Evolutionary conservation across 345 rosid genomes (phyloP).

Genomic region (Salix purpurea): DNA sequence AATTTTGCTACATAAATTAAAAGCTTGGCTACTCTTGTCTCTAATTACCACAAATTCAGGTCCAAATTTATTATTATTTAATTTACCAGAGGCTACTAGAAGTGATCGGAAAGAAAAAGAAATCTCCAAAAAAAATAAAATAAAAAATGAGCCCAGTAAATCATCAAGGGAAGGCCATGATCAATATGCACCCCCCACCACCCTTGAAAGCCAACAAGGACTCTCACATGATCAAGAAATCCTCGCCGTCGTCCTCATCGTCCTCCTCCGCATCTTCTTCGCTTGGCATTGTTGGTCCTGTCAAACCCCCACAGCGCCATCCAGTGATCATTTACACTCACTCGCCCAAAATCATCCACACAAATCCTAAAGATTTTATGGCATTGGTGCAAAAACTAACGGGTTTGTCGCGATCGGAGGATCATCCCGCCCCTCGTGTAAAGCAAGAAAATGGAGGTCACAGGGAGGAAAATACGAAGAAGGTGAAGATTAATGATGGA

Average conservation of each 20-base stretch:
- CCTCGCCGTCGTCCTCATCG: background rate
- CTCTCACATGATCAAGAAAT: constrained; percentile 17
- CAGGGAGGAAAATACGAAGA: constrained; percentile 19
- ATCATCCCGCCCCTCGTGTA: constrained; percentile 10
- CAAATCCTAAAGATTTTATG: constrained; percentile 84
- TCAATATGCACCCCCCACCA: background rate
- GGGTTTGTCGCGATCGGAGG: constrained; percentile 55
- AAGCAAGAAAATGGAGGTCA: constrained; percentile 11
- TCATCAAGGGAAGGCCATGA: constrained; percentile 1
- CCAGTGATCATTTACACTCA: constrained; percentile 97
- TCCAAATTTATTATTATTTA: background rate
- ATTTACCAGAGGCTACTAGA: background rate
- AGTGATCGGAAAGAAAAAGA: background rate
- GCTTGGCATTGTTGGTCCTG: background rate
- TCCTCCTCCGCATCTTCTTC: constrained; percentile 23
- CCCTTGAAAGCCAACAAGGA: constrained; percentile 7
- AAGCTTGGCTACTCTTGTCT: too few species aligned
- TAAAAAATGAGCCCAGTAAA: constrained; percentile 10
- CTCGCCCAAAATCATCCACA: constrained; percentile 82
- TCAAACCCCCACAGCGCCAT: constrained; percentile 47
- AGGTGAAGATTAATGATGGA: constrained; percentile 29
- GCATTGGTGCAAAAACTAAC: constrained; percentile 88
- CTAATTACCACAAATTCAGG: background rate
- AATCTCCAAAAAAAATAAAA: background rate
- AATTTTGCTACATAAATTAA: background rate